A percentile compares a stretch with the other conserved stretches of the same genome.
These are phyloP conservation scores for Coemansia sp. DNA, from an alignment of 192 early-diverging fungal genomes.

Conservation along the genomic window DNA sequence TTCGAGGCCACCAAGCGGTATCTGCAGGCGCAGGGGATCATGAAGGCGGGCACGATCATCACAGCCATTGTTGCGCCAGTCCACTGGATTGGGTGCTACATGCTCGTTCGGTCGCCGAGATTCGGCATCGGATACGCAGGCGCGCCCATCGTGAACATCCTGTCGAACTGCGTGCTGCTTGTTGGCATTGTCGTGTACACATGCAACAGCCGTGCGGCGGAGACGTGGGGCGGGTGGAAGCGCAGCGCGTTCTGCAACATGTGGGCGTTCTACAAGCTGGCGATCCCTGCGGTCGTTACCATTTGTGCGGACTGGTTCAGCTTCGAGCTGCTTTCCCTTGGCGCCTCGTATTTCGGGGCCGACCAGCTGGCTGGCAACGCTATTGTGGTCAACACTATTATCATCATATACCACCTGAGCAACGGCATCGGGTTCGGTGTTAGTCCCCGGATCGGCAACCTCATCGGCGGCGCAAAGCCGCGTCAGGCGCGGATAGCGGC, in stretches of 20 bases:
- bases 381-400: constrained; percentile 63
- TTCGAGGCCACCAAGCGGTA: constrained; percentile 82
- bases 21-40: constrained; percentile 81
- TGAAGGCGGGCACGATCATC: constrained; percentile 79
- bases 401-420: constrained; percentile 66
- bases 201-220: constrained; percentile 58
- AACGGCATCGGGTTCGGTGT: constrained; percentile 74
- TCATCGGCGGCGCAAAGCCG: constrained; percentile 64
- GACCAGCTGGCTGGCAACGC: constrained; percentile 75
- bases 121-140: constrained; percentile 75
- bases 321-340: constrained; percentile 69
- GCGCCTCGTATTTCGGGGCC: constrained; percentile 74
- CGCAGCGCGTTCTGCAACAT: constrained; percentile 63
- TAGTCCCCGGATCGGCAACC: constrained; percentile 77
- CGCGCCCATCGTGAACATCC: constrained; percentile 71
- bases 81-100: constrained; percentile 73
- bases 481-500: constrained; percentile 62
- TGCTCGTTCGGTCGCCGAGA: constrained; percentile 68
- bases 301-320: constrained; percentile 78
- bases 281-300: constrained; percentile 78
- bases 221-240: constrained; percentile 87
- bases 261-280: constrained; percentile 64
- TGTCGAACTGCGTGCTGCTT: constrained; percentile 72
- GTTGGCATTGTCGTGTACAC: constrained; percentile 66
- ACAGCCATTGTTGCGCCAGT: constrained; percentile 67